Evolutionary conservation across 2,329 filamentous ascomycete genomes (phyloP), one percentile per base, ranked within the genome.

Genomic region (Fusarium hainanense): DNA sequence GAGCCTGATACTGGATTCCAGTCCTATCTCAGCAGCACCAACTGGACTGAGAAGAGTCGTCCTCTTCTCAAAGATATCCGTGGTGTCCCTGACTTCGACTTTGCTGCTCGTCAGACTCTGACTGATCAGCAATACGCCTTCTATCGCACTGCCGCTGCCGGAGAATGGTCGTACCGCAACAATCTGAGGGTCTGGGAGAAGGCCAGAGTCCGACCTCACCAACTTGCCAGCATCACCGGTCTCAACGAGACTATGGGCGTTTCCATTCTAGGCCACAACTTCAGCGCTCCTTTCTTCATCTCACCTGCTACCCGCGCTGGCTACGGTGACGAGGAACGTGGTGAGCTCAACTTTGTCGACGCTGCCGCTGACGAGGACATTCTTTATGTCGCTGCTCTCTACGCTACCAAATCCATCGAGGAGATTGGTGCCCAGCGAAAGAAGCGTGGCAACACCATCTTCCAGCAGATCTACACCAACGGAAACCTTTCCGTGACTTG

Each of bases 131-230:
- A 81, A 28, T 86, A 84, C 64, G 81, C 83, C 16, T 86, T 84
- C 77, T 85, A 85, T 76, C 81, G 84, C 28, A 83, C 81, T 58
- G 84, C 81, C 18, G 82, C 83, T 10, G 84, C 81, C 6, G 83
- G 83, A 48, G 84, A 86, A 71, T 86, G 82, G 82, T 70, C 81
- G 1, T 86, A 86, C 79, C 80, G 83, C 49, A 83, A 85, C 76
- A 85, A 86, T 72, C 79, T 86, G 8, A 83, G 85, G 58, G 79
- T 84, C 42, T 86, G 80, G 79, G 74, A 79, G 40, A 82, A 83
- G 62, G 82, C 81, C 54, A 78, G 79, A 42, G 75, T 85, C 27
- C 78, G 83, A 42, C 81, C 83, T 63, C 71, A 73, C 12, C 69
- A 75, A n/a, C 71, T 75, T 2, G 73, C 70, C 10, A 70, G 54